Base-by-base conservation (phyloP, 177 flowering plant genomes). In the Vitis hybrid region DNA sequence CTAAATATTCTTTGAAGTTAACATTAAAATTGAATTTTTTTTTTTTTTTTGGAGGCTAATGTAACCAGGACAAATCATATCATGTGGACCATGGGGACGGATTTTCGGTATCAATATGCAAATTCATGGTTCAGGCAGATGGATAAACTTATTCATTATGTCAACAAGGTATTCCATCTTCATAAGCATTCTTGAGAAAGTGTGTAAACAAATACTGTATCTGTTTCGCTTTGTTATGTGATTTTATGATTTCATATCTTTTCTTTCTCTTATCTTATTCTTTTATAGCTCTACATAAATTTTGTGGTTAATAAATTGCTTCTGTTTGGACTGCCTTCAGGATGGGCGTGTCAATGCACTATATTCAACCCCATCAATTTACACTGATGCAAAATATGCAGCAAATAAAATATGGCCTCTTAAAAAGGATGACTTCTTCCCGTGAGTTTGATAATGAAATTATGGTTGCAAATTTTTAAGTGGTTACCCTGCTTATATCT, bases 51-150 rank as follows among this genome's bases (percentile, higher is more conserved):
- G 82, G 48, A 91, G 99, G 98, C 93, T 61, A 95, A 93, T 63
- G 84, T 93, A 49, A 95, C 99, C 65, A 84, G 93, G 56, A 85
- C 97, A 74, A 88, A 95, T 81, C 99, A 95, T 76, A 80, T 91
- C 21, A 93, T 95, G 99, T 95, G 94, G 94, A 77, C 85, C 49
- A 93, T 93, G 99, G 99, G 99, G 63, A 87, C 96, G 58, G 99
- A 95, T 71, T 95, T 93, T 74, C 87, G 89, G 75, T 93, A 95
- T 77, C 99, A 95, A 69, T 95, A 95, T 79, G 99, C 97, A n/a
- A 78, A 86, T 56, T 78, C 97, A 59, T 95, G 99, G 98, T 95
- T 88, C 84, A 77, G 92, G 79, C 86, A 95, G 73, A 89, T 93
- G 94, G 97, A 93, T 86, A 95, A 95, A 83, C 84, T 93, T 54